Evolutionary conservation across 805 yeast genomes (phyloP), one percentile per base, ranked within the genome.

Genomic region (Lipomyces starkeyi): DNA sequence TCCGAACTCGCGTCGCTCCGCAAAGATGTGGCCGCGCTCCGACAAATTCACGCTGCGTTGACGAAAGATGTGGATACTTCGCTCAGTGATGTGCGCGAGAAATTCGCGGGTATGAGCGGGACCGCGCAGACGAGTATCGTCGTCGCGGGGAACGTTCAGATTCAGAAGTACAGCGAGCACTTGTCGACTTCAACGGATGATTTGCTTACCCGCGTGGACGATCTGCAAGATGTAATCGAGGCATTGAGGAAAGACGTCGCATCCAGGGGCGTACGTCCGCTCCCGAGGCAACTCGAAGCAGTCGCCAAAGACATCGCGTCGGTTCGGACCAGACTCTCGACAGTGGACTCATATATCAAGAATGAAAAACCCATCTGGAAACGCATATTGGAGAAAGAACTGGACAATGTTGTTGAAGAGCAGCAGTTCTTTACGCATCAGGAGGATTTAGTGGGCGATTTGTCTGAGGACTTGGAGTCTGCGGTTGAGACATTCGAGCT

Each of bases 361-460:
- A 81, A 82, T 3, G 98, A 93, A 75, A 90, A 90, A 71, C 88
- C 93, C 6, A 87, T 86, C 40, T 93, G 98, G 97, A 91, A 91
- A 76, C 86, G 86, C 72, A 88, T 91, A 8, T 94, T 99, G 98
- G 97, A 93, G 76, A 81, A 88, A 4, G 97, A 93, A 76, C 83
- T 95, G 65, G 95, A 92, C 69, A 88, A 89, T 49, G 94, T 95
- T 14, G 90, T 97, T 71, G 97, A 92, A 74, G 98, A 93, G 75
- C 98, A 95, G 77, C 96, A 94, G 72, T 92, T 92, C 77, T 87
- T 93, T 79, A 91, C 91, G 65, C 83, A 92, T 22, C 98, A 94
- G 78, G 97, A 92, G 74, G 97, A 91, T 68, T 84, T 96, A 64
- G 86, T 91, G 1, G 83, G 83, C 37, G 97, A 94, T 75, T 79